These are phyloP conservation scores for Ganoderma sinense DNA, from an alignment of 1,284 basidiomycete species.

Conservation along the genomic window DNA sequence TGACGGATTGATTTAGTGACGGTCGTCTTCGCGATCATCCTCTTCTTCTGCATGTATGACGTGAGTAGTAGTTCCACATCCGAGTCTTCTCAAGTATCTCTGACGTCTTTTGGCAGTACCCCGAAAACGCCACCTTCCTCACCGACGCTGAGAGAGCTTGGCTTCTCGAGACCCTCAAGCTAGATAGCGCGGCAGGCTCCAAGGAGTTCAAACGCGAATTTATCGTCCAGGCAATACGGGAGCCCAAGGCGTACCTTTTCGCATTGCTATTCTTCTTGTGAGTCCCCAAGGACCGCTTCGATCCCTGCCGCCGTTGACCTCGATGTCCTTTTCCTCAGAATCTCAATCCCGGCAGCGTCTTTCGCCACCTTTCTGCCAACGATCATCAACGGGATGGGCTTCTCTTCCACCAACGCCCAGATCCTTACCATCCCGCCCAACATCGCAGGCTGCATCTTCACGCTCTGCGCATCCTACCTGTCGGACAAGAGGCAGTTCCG, in stretches of 20 bases:
- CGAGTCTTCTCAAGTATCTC: background rate
- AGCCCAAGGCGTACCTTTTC: slow-evolving; percentile 52
- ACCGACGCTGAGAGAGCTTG: slow-evolving; percentile 38
- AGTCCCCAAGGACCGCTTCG: slow-evolving; percentile 38
- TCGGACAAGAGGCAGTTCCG: slow-evolving; percentile 33
- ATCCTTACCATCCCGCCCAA: slow-evolving; percentile 33
- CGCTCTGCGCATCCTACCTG: slow-evolving; percentile 14
- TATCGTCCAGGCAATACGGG: slow-evolving; percentile 33
- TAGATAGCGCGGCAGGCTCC: slow-evolving; percentile 27
- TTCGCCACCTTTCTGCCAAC: slow-evolving; percentile 35
- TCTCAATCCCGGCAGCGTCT: slow-evolving; percentile 21
- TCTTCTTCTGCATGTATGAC: slow-evolving; percentile 16
- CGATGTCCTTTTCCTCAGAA: slow-evolving; percentile 52
- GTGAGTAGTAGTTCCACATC: background rate
- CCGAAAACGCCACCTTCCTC: slow-evolving; percentile 34
- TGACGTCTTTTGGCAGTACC: slow-evolving; percentile 1
- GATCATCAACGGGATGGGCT: slow-evolving; percentile 42
- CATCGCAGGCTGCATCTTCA: slow-evolving; percentile 22
- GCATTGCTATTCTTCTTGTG: slow-evolving; percentile 25
- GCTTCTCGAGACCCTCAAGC: slow-evolving; percentile 41
- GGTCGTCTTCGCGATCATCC: background rate
- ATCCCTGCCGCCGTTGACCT: slow-evolving; percentile 28
- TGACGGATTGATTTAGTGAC: background rate
- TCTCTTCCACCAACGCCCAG: slow-evolving; percentile 36
- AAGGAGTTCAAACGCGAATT: slow-evolving; percentile 36